phyloP scores from a whole-genome alignment of 805 yeast genomes.

The Yamadazyma insecticola region DNA sequence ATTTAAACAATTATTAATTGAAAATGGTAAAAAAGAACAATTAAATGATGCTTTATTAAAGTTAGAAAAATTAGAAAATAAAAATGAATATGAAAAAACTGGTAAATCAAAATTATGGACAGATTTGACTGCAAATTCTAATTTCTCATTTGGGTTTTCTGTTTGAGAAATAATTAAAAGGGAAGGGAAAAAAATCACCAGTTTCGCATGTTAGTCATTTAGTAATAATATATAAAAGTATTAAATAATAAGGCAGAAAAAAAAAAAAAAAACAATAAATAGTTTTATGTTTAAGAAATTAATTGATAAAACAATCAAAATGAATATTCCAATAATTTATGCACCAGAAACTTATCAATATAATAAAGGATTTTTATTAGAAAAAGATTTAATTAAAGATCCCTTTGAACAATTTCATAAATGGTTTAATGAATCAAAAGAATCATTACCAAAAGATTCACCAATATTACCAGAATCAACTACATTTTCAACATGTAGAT shows the following conservation, averaged over 20 bases:
- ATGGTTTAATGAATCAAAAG: constrained; percentile 81
- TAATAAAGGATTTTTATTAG: constrained; percentile 58
- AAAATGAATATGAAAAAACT: constrained; percentile 26
- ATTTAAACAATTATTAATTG: constrained; percentile 47
- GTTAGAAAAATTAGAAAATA: constrained; percentile 32
- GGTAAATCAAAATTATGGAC: constrained; percentile 53
- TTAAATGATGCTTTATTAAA: constrained; percentile 21
- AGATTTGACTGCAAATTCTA: constrained; percentile 21
- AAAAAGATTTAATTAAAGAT: constrained; percentile 44
- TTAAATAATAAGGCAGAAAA: neutral
- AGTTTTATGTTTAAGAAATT: neutral
- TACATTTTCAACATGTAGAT: constrained; percentile 82
- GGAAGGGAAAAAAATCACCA: too few species aligned
- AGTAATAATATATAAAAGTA: too few species aligned
- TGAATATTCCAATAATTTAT: too few species aligned
- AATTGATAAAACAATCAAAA: too few species aligned
- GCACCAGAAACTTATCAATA: constrained; percentile 91
- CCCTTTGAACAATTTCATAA: constrained; percentile 76
- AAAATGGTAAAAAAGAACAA: constrained; percentile 28
- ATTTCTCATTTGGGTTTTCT: constrained; percentile 29
- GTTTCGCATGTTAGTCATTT: too few species aligned
- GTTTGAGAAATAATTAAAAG: constrained; percentile 17
- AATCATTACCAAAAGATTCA: constrained; percentile 44
- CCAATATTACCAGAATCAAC: constrained; percentile 74
- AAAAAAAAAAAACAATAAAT: too few species aligned